phyloP scores from a whole-genome alignment of 1,139 yeast species.

The Candida buenavistaensis region DNA sequence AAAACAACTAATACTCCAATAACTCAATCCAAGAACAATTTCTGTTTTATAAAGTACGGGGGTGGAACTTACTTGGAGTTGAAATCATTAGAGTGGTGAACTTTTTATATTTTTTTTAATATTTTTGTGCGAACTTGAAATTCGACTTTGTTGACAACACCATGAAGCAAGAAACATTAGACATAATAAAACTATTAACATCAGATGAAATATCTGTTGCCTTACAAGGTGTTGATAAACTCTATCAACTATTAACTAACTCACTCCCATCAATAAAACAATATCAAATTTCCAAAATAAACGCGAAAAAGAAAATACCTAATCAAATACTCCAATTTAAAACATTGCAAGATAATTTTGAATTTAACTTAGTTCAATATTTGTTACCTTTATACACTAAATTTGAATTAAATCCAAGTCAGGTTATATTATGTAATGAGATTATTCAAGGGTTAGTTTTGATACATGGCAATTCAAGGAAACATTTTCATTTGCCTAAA shows the following conservation, averaged over 20 bases:
- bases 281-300: slow-evolving; percentile 16
- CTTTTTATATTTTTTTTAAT: too few relatives aligned
- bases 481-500: slow-evolving; percentile 36
- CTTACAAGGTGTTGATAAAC: slow-evolving; percentile 16
- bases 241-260: slow-evolving; percentile 20
- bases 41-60: too few relatives aligned
- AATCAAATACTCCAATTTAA: slow-evolving; percentile 36
- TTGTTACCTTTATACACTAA: slow-evolving; percentile 28
- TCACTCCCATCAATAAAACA: slow-evolving; percentile 27
- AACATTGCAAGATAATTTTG: slow-evolving; percentile 51
- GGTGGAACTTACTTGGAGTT: too few relatives aligned
- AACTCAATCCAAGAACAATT: too few relatives aligned
- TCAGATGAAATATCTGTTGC: slow-evolving; percentile 4
- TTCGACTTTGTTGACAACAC: too few relatives aligned
- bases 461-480: slow-evolving; percentile 58
- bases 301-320: slow-evolving; percentile 11
- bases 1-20: too few relatives aligned
- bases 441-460: slow-evolving; percentile 63
- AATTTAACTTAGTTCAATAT: slow-evolving; percentile 46
- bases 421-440: slow-evolving; percentile 34
- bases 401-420: slow-evolving; percentile 7
- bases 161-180: slow-evolving; percentile 7
- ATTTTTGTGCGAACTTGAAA: too few relatives aligned
- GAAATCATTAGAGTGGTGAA: too few relatives aligned
- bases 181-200: slow-evolving; percentile 4